A percentile compares a stretch with the other conserved stretches of the same genome.
Evolutionary conservation across 208 protist species (phyloP).

Genomic region (Leishmania major): DNA sequence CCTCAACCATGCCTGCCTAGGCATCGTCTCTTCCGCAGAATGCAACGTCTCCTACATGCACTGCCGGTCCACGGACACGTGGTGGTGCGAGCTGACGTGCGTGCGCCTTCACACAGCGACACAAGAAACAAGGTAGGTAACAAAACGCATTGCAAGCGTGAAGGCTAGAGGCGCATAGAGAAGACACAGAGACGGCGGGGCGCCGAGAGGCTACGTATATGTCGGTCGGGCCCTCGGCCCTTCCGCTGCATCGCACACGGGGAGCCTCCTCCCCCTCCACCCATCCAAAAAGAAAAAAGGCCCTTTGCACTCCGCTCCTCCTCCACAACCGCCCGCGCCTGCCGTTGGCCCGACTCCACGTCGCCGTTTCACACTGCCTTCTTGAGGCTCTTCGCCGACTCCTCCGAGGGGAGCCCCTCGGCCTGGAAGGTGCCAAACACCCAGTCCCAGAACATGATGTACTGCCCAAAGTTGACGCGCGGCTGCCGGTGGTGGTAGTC

Average conservation of each 20-base stretch:
- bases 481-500: constrained; percentile 91
- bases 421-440: constrained; percentile 86
- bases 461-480: constrained; percentile 92
- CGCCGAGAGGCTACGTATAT: background rate
- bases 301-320: background rate
- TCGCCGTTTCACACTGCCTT: constrained; percentile 2
- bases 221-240: background rate
- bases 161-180: background rate
- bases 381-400: constrained; percentile 12
- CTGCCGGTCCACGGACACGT: background rate
- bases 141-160: no score
- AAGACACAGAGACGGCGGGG: background rate
- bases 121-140: background rate
- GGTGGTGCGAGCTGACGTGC: background rate
- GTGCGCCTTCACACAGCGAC: background rate
- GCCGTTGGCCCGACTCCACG: background rate
- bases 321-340: no score
- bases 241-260: background rate
- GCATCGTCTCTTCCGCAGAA: background rate
- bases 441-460: constrained; percentile 93
- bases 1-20: background rate
- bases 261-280: background rate
- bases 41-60: background rate
- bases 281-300: background rate
- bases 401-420: constrained; percentile 36